These are phyloP conservation scores for Talaromyces sp. DNA, from an alignment of 2,329 filamentous ascomycete species.

Conservation along the genomic window DNA sequence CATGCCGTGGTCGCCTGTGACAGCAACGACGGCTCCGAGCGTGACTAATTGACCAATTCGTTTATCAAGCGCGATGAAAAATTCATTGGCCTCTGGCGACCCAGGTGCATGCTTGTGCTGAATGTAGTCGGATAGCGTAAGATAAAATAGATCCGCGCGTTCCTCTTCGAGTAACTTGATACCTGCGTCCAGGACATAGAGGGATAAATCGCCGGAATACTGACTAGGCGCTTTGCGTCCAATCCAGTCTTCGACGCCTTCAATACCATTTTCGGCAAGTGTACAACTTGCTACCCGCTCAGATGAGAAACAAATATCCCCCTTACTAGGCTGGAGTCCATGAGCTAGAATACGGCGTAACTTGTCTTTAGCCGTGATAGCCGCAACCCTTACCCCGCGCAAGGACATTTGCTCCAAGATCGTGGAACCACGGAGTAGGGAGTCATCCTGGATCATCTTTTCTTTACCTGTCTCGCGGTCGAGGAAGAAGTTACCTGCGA, in stretches of 20 bases:
- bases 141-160: constrained; percentile 40
- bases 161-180: constrained; percentile 40
- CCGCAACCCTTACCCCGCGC: constrained; percentile 39
- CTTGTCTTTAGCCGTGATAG: constrained; percentile 47
- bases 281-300: constrained; percentile 31
- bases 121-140: constrained; percentile 46
- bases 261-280: constrained; percentile 34
- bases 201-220: constrained; percentile 43
- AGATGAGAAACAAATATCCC: constrained; percentile 42
- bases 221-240: constrained; percentile 38
- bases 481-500: constrained; percentile 45
- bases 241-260: constrained; percentile 36
- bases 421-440: constrained; percentile 40
- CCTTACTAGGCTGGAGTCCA: constrained; percentile 29
- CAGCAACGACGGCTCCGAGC: constrained; percentile 36
- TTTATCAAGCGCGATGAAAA: constrained; percentile 35
- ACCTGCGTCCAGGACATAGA: constrained; percentile 45
- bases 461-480: constrained; percentile 39
- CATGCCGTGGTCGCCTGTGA: constrained; percentile 47
- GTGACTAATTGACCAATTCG: constrained; percentile 32
- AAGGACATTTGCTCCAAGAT: constrained; percentile 40
- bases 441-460: constrained; percentile 42
- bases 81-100: constrained; percentile 34
- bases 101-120: constrained; percentile 44
- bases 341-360: constrained; percentile 41